Conservation (phyloP, 768 basidiomycete genomes). For the Termitomyces heimii region DNA sequence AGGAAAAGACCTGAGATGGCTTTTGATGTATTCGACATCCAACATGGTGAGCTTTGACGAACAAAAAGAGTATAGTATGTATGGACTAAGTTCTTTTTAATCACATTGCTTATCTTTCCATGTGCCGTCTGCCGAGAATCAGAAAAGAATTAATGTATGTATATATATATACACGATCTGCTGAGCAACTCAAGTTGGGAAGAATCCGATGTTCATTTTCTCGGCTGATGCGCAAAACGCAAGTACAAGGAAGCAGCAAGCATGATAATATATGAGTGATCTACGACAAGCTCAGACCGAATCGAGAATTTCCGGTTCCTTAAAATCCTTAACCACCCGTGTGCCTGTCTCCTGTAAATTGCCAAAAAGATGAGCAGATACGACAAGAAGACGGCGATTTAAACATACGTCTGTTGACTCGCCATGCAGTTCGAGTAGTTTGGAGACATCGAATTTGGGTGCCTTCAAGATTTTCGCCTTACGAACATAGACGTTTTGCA, state of each 20-base stretch:
- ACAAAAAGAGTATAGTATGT: slow-evolving; percentile 1
- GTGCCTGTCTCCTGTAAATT: slow-evolving; percentile 81
- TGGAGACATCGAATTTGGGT: slow-evolving; percentile 93
- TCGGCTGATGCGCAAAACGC: slow-evolving; percentile 12
- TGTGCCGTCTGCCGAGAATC: background rate
- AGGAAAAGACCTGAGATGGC: slow-evolving; percentile 51
- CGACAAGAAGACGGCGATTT: background rate
- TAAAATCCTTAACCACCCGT: slow-evolving; percentile 92
- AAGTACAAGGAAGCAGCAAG: slow-evolving; percentile 23
- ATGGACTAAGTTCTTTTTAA: background rate
- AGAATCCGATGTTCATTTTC: background rate
- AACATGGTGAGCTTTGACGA: slow-evolving; percentile 40
- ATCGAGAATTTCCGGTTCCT: slow-evolving; percentile 93
- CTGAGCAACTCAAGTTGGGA: background rate
- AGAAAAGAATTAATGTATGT: background rate
- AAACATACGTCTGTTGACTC: slow-evolving; percentile 85
- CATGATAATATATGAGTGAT: slow-evolving; percentile 25
- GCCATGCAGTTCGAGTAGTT: slow-evolving; percentile 94
- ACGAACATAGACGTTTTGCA: slow-evolving; percentile 98
- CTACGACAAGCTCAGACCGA: slow-evolving; percentile 64
- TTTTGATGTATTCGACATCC: slow-evolving; percentile 68
- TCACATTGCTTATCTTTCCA: background rate
- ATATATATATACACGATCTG: too few species aligned
- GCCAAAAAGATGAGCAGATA: slow-evolving; percentile 5
- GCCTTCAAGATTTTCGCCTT: slow-evolving; percentile 99